Base-by-base conservation (phyloP, 2,329 filamentous ascomycete species). In the Cordyceps fumosorosea region DNA sequence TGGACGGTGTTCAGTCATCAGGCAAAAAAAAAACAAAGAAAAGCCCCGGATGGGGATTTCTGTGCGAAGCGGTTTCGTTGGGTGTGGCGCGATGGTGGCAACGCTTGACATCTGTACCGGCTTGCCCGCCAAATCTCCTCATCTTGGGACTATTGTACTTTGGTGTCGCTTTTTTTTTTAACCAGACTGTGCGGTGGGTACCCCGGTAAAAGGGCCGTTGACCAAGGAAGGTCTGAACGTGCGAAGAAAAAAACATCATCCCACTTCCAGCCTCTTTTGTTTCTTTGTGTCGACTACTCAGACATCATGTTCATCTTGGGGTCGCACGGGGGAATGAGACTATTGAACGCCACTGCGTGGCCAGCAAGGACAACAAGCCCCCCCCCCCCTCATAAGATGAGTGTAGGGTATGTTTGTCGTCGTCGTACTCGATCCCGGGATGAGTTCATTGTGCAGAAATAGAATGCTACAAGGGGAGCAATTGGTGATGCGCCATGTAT, bases 341-440 rank as follows among this genome's bases (percentile, higher is more conserved):
- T 50, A 40, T 57, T 12, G 55, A 50, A 50, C 55, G 55, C 55
- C 55, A 57, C 55, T 16, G 55, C 44, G 20, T 57, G 44, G 55
- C 44, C 32, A 42, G 48, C 44, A 34, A 37, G 26, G 37, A 40
- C 26, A 12, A 14, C 6, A 22, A 20, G 29, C 10, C 1, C 34
- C 10, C 10, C 11, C 34, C 2, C 11, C 34, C 34, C 11, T 12
- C 3, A 6, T 7, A 29, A 4, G 29, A 6, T 5, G 10, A 14
- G 1, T 37, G 34, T 29, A 29, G 34, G 34, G 34, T 37, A 37
- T 37, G 34, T 37, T 37, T 37, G 34, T 37, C 11, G 34, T 37
- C 11, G 34, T 37, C 3, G 11, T 37, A 37, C 34, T 14, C 34
- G 34, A 37, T 37, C 8, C 12, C 11, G 34, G 34, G 5, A 37